Base-by-base conservation (phyloP, 2,329 filamentous ascomycete genomes). In the Penicillium capsulatum region DNA sequence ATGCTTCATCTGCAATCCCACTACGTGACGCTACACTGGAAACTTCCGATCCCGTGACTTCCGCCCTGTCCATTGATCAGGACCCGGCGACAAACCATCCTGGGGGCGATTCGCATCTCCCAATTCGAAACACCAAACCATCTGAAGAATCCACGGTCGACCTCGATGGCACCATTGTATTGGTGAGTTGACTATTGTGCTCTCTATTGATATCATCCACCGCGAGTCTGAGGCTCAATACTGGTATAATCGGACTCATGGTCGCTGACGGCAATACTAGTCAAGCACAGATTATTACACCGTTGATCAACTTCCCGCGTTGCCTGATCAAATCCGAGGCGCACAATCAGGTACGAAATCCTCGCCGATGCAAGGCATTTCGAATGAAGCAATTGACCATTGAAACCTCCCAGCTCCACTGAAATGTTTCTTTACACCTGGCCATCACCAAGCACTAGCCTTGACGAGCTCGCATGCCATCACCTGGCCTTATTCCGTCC, bases 281-380 rank as follows among this genome's bases (percentile, higher is more conserved):
- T 87, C 86, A 27, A 87, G 81, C 59, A 95, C 86, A 58, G 81
- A 83, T 60, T 86, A 86, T 48, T 96, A 92, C 62, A 84, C 79
- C 30, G 86, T 94, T 47, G 86, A 84, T 65, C 89, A 90, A 64
- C 76, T 96, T 20, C 86, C 86, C 41, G 82, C 85, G 39, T 76
- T 94, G 16, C 90, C 91, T 34, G 83, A 90, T 56, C 79, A 81
- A 57, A 77, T 95, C 47, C 80, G 82, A 50, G 69, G 77, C 51
- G 77, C 82, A 56, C 73, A 77, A 42, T 72, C 74, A 60, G 77
- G 85, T 89, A 74, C 36, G 19, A 22, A 9, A 26, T 37, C 44
- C 38, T 38, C 20, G 49, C 45, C 28, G 40, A 7, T 17, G 6
- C 11, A 13, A 11, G 3, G 9, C n/a, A 11, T 16, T 34, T 16